These are phyloP conservation scores for Cronartium ribicola DNA, from an alignment of 1,284 basidiomycete genomes.

Conservation along the genomic window DNA sequence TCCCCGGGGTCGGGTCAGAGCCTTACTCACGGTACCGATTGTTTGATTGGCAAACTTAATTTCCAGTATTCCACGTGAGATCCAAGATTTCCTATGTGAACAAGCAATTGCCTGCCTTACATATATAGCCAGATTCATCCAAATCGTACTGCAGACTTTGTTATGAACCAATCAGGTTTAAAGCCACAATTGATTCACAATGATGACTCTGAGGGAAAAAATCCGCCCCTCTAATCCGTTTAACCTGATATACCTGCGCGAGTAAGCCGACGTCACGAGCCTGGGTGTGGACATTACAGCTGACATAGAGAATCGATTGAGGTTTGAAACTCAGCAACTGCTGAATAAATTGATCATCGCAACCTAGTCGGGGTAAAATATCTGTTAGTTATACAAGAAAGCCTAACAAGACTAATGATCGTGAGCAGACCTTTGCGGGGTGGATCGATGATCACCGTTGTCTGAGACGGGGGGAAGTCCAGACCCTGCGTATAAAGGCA, in stretches of 20 bases:
- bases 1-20: too few relatives aligned
- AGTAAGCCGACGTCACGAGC: conserved; percentile 76
- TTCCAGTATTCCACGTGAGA: too few relatives aligned
- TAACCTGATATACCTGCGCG: conserved; percentile 61
- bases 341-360: conserved; percentile 48
- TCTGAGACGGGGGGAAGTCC: conserved; percentile 64
- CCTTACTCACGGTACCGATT: too few relatives aligned
- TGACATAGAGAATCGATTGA: conserved; percentile 49
- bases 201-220: conserved; percentile 91
- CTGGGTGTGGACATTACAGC: conserved; percentile 64
- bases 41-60: too few relatives aligned
- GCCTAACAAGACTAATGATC: too few relatives aligned
- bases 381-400: too few relatives aligned
- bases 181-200: conserved; percentile 71
- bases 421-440: conserved; percentile 56
- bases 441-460: conserved; percentile 76
- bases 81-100: too few relatives aligned
- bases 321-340: conserved; percentile 50
- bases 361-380: conserved; percentile 6
- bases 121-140: too few relatives aligned
- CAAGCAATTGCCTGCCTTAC: too few relatives aligned
- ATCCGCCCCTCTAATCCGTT: conserved; percentile 80
- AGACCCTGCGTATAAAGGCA: conserved; percentile 49
- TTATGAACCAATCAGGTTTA: conserved; percentile 54
- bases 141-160: too few relatives aligned